phyloP scores from a whole-genome alignment of 1,139 yeast genomes.

The Candida freyschussii region DNA sequence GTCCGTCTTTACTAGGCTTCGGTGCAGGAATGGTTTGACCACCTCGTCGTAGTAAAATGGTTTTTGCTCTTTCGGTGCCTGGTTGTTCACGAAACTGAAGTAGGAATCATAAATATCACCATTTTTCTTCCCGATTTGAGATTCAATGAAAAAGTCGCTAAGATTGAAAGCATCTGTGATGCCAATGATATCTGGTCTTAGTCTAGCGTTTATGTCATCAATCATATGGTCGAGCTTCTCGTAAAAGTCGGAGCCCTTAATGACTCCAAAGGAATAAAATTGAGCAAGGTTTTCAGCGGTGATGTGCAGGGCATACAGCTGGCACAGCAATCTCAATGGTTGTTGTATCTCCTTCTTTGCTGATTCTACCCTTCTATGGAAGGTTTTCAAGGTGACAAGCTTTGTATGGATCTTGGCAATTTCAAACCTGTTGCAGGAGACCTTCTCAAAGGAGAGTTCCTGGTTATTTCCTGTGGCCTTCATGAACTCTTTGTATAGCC shows the following conservation, averaged over 20 bases:
- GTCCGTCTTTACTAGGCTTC: constrained; percentile 23
- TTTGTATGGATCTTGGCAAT: constrained; percentile 41
- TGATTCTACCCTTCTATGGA: constrained; percentile 29
- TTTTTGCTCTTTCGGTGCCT: constrained; percentile 33
- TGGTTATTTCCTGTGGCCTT: constrained; percentile 25
- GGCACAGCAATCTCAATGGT: constrained; percentile 14
- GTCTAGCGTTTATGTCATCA: constrained; percentile 35
- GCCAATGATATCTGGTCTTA: constrained; percentile 71
- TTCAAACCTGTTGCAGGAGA: constrained; percentile 39
- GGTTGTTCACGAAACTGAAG: constrained; percentile 38
- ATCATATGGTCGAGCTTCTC: constrained; percentile 20
- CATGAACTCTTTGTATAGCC: constrained; percentile 18
- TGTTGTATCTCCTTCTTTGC: constrained; percentile 29
- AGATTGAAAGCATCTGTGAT: constrained; percentile 83
- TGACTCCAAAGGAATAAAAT: constrained; percentile 18
- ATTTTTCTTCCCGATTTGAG: constrained; percentile 77
- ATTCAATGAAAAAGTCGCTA: constrained; percentile 76
- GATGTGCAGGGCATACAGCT: constrained; percentile 16
- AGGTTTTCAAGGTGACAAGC: constrained; percentile 32
- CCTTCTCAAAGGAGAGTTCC: constrained; percentile 38
- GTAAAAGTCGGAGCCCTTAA: constrained; percentile 17
- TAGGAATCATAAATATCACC: constrained; percentile 85
- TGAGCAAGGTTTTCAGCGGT: constrained; percentile 22
- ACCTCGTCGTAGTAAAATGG: constrained; percentile 36
- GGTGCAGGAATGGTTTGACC: constrained; percentile 36